These are phyloP conservation scores for Annona cherimola DNA, from an alignment of 164 flowering plant genomes.

Conservation along the genomic window DNA sequence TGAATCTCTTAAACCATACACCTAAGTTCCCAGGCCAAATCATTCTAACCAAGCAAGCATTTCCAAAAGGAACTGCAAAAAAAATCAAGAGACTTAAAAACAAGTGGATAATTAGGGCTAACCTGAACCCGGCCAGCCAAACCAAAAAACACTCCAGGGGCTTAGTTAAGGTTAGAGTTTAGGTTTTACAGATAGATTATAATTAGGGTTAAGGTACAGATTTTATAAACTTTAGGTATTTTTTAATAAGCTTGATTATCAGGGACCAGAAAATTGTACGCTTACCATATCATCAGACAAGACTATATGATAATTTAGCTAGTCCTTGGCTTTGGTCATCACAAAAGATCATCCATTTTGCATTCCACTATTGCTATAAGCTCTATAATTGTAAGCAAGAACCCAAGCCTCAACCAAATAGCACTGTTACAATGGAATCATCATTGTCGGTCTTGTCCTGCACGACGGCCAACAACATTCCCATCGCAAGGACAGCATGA, in stretches of 20 bases:
- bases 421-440: background rate
- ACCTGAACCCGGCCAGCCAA: too few species aligned
- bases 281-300: background rate
- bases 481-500: background rate
- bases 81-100: too few species aligned
- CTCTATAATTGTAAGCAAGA: background rate
- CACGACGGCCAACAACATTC: background rate
- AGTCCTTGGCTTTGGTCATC: background rate
- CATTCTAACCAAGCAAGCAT: too few species aligned
- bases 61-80: too few species aligned
- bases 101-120: too few species aligned
- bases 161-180: too few species aligned
- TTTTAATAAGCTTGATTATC: background rate
- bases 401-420: background rate
- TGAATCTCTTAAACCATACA: too few species aligned
- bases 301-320: background rate
- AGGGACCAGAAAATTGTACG: background rate
- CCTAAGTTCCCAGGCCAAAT: too few species aligned
- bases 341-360: background rate
- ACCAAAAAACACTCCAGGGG: too few species aligned
- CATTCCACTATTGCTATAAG: background rate
- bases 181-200: too few species aligned
- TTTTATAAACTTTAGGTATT: background rate
- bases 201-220: too few species aligned
- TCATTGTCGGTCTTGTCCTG: background rate